Conservation (phyloP, 2,329 filamentous ascomycete species). For the Phaeosphaeria sp. region DNA sequence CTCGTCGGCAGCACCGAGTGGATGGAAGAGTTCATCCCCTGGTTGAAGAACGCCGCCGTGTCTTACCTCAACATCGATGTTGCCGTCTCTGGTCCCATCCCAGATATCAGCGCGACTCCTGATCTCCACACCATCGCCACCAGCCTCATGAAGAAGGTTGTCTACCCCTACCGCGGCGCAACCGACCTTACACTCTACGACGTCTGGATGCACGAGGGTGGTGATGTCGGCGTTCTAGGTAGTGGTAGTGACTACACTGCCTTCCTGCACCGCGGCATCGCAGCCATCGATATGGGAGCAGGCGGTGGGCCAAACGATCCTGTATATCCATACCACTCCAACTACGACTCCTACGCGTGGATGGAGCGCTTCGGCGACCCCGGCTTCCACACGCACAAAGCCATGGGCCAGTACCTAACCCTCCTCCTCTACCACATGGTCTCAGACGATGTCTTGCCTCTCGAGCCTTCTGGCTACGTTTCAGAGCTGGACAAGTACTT, state of each 20-base stretch:
- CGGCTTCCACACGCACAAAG: conserved; percentile 57
- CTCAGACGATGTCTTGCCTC: conserved; percentile 48
- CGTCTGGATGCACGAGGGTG: conserved; percentile 48
- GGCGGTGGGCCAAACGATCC: conserved; percentile 48
- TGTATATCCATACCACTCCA: conserved; percentile 57
- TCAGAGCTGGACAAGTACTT: conserved; percentile 48
- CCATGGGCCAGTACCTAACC: conserved; percentile 57
- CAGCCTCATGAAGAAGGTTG: conserved; percentile 50
- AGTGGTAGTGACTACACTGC: conserved; percentile 57
- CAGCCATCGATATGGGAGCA: conserved; percentile 52
- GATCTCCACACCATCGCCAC: conserved; percentile 49
- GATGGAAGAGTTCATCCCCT: conserved; percentile 59
- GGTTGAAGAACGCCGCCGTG: conserved; percentile 53
- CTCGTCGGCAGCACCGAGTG: conserved; percentile 55
- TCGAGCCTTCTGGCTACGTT: conserved; percentile 49
- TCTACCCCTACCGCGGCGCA: conserved; percentile 48
- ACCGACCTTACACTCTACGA: conserved; percentile 55
- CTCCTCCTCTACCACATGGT: conserved; percentile 53
- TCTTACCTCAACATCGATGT: conserved; percentile 62
- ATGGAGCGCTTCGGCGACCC: conserved; percentile 61
- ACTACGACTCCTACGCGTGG: conserved; percentile 60
- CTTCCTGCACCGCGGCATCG: conserved; percentile 55
- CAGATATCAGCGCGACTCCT: conserved; percentile 48
- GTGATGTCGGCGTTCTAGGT: conserved; percentile 53
- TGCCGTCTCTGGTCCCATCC: conserved; percentile 54